Evolutionary conservation across 306 rosid species (phyloP), one percentile per base, ranked within the genome.

Genomic region (Dryas octopetala): DNA sequence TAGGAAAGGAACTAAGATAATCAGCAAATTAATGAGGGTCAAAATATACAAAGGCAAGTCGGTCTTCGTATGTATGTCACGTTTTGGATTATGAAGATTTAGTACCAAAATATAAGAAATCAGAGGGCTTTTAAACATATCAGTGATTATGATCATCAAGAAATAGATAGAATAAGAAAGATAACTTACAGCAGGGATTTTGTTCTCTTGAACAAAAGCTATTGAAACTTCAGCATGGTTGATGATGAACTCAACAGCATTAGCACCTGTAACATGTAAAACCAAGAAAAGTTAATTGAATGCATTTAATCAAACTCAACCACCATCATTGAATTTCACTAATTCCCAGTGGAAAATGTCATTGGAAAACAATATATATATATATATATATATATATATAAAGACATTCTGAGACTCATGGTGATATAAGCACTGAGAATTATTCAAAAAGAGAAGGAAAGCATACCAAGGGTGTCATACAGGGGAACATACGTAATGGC

Each of bases 181-280:
- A 63, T 61, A 70, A 90, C 97, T 80, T 82, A 95, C 97, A 40
- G 97, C 85, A 64, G 98, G 84, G 73, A 95, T 83, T 79, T 92
- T 95, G 89, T 55, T 91, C 74, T 87, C 92, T 77, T 95, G 96
- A 68, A 88, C 93, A 79, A 95, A 95, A 68, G 96, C 97, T 74
- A 95, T 81, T 4, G 98, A 90, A 74, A 95, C 86, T 87, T 95
- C 97, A 76, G 91, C 97, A 70, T 90, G 97, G 74, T 89, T 87
- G 81, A 90, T 88, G 86, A 95, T 89, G 80, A 90, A 95, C 86
- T 91, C 97, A 64, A 95, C 96, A 1, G 97, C 97, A 88, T 90
- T 89, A 67, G 97, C 85, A 84, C 98, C 97, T 95, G 96, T 74
- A 61, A 74, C 51, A 64, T 63, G 68, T 58, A 81, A 82, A 76